These are phyloP conservation scores for Tulasnella sp. DNA, from an alignment of 768 basidiomycete genomes.

Conservation along the genomic window DNA sequence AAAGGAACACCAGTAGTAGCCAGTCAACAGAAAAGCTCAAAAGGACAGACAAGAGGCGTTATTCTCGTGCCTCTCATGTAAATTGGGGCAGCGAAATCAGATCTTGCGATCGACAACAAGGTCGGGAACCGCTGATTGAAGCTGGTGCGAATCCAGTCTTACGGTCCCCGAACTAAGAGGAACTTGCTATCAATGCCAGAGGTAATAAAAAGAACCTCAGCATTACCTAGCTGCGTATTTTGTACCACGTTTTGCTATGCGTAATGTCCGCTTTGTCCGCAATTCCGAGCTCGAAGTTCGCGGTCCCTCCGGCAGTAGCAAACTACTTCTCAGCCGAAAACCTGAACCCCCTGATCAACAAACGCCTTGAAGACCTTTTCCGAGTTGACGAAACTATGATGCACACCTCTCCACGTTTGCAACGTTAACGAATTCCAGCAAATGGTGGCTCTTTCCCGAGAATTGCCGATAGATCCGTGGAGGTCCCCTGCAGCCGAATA, in stretches of 20 bases:
- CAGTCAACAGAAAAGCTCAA: background rate
- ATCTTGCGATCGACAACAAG: background rate
- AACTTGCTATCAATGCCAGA: conserved; percentile 55
- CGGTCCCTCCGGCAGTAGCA: background rate
- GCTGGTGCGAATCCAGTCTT: conserved; percentile 7
- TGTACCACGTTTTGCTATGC: no score
- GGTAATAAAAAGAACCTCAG: conserved; percentile 81
- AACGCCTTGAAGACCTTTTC: background rate
- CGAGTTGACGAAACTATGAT: background rate
- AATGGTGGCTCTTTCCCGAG: background rate
- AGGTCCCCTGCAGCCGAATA: background rate
- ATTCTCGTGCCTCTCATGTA: conserved; percentile 50
- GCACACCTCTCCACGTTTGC: no score
- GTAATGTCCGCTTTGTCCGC: background rate
- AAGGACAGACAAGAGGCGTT: conserved; percentile 53
- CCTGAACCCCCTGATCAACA: background rate
- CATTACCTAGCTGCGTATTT: conserved; percentile 32
- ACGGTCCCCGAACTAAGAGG: conserved; percentile 69
- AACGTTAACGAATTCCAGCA: no score
- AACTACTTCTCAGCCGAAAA: background rate
- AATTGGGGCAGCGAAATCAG: conserved; percentile 46
- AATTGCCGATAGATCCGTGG: no score
- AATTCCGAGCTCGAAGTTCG: background rate
- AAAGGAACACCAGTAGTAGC: background rate
- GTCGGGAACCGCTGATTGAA: background rate